These are phyloP conservation scores for Penicillium sp. DNA, from an alignment of 2,329 filamentous ascomycete genomes.

Conservation along the genomic window DNA sequence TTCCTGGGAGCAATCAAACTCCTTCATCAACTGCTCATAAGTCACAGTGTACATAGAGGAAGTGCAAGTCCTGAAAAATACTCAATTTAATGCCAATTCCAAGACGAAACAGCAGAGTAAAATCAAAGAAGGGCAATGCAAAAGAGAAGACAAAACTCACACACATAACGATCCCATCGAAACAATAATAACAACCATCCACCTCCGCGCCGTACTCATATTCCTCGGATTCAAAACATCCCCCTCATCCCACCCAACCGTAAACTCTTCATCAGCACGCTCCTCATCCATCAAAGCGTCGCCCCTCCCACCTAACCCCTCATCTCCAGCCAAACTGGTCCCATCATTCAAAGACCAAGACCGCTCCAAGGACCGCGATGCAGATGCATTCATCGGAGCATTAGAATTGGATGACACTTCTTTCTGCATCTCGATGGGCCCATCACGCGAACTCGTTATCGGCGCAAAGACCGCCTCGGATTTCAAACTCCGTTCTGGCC, in stretches of 20 bases:
- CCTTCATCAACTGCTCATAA: conserved; percentile 74
- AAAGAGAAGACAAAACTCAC: conserved; percentile 60
- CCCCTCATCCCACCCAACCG: conserved; percentile 75
- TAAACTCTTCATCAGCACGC: conserved; percentile 53
- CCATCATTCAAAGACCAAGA: conserved; percentile 44
- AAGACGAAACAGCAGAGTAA: not conserved
- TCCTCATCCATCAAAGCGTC: conserved; percentile 16
- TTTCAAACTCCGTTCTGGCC: not conserved
- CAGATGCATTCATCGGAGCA: conserved; percentile 18
- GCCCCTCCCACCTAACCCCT: conserved; percentile 19
- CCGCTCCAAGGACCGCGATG: conserved; percentile 35
- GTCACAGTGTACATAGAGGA: conserved; percentile 89
- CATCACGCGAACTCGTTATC: conserved; percentile 20
- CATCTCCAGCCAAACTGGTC: conserved; percentile 29
- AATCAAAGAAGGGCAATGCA: no score
- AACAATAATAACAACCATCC: conserved; percentile 78
- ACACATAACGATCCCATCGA: conserved; percentile 77
- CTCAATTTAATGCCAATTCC: not conserved
- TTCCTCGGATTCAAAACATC: conserved; percentile 78
- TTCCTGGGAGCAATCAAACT: conserved; percentile 72
- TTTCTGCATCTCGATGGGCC: not conserved
- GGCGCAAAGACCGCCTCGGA: conserved; percentile 22
- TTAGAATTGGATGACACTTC: not conserved
- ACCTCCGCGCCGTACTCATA: conserved; percentile 69
- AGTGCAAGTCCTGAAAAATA: conserved; percentile 68